Percentiles rank a stretch among this genome's conserved stretches.
Conservation (phyloP, 148 eudicot genomes). For the Drosera capensis region DNA sequence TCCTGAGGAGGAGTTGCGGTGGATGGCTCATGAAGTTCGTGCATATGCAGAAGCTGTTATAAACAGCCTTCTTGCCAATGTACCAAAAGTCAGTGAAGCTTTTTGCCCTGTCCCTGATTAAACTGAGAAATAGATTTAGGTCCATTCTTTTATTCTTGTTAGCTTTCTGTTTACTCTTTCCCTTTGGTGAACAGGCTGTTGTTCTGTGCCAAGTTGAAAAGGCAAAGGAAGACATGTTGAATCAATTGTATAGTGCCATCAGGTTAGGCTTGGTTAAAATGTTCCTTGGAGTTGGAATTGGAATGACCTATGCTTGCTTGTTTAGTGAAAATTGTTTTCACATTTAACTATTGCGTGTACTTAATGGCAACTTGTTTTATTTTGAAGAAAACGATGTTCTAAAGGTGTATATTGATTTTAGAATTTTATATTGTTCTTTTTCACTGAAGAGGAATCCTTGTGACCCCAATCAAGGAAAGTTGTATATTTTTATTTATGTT, state of each 20-base stretch:
- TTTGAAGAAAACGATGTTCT: no score
- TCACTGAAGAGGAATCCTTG: no score
- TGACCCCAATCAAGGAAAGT: no score
- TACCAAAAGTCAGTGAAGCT: slow-evolving; percentile 54
- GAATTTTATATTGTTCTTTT: no score
- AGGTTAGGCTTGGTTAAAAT: slow-evolving; percentile 31
- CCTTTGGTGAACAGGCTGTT: slow-evolving; percentile 58
- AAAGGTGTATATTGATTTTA: no score
- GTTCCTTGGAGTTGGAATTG: neutral
- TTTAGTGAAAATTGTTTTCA: no score
- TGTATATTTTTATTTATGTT: no score
- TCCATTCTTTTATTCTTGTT: neutral
- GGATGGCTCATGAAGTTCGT: slow-evolving; percentile 99
- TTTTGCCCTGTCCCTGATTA: neutral
- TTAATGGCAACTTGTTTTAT: no score
- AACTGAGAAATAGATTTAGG: neutral
- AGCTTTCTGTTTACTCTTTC: slow-evolving; percentile 3
- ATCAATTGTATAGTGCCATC: slow-evolving; percentile 78
- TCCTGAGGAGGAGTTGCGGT: slow-evolving; percentile 93
- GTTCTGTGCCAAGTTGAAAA: slow-evolving; percentile 99
- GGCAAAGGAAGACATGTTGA: slow-evolving; percentile 97
- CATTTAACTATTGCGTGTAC: no score
- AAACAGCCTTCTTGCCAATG: slow-evolving; percentile 92
- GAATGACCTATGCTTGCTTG: neutral
- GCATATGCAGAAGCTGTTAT: slow-evolving; percentile 97